phyloP scores from a whole-genome alignment of 768 basidiomycete species.

The Ramaria rubella region DNA sequence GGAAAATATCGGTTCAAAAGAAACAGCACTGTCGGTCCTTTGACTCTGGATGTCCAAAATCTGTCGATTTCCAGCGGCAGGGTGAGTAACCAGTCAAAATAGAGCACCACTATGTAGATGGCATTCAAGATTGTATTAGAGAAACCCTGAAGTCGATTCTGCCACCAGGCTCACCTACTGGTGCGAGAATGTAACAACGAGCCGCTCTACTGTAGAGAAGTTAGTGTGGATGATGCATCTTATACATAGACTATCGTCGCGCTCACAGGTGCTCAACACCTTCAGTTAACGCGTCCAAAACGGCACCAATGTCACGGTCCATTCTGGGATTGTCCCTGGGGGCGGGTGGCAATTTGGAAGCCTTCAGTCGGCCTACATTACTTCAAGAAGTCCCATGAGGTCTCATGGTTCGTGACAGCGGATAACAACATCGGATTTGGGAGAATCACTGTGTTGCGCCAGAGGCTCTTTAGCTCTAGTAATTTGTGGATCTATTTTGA shows the following conservation, averaged over 20 bases:
- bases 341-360: too few relatives aligned
- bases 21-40: constrained; percentile 11
- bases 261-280: background rate
- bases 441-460: too few relatives aligned
- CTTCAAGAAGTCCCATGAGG: too few relatives aligned
- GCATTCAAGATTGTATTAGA: background rate
- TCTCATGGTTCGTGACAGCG: too few relatives aligned
- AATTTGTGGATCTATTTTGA: too few relatives aligned
- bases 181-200: constrained; percentile 2
- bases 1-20: constrained; percentile 18
- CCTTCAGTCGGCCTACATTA: too few relatives aligned
- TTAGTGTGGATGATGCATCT: background rate
- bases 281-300: background rate
- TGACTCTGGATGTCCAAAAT: constrained; percentile 32
- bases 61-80: constrained; percentile 35
- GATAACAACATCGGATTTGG: too few relatives aligned
- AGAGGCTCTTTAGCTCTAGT: too few relatives aligned
- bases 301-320: too few relatives aligned
- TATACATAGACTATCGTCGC: background rate
- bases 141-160: too few relatives aligned
- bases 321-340: too few relatives aligned
- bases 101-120: constrained; percentile 21
- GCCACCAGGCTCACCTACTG: background rate
- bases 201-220: background rate
- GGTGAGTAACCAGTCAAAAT: constrained; percentile 44